Evolutionary conservation across 108 stramenopile genomes (phyloP).

Genomic region (Cyclotella baltica): DNA sequence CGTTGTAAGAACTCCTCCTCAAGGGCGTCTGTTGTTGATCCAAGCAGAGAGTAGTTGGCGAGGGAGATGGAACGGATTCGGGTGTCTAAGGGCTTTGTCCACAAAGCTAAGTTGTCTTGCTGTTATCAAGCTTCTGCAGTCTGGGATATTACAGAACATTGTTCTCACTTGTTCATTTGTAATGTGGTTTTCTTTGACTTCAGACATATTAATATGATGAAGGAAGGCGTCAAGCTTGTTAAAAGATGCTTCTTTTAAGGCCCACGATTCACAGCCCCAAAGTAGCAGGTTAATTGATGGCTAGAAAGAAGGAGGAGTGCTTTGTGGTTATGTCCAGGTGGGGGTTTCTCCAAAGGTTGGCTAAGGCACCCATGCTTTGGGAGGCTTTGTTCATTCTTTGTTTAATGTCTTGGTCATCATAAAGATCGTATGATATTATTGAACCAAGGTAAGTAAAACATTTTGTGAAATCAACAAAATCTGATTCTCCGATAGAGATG

Average conservation of each 20-base stretch:
- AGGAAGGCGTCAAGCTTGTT: neutral
- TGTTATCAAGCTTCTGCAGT: neutral
- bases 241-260: neutral
- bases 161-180: neutral
- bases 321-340: neutral
- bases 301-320: constrained; percentile 1
- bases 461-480: neutral
- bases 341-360: neutral
- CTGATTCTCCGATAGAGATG: neutral
- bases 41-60: neutral
- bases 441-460: constrained; percentile 1
- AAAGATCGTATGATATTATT: neutral
- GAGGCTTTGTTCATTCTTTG: neutral
- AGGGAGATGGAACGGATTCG: neutral
- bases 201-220: neutral
- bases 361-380: neutral
- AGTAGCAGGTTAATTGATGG: neutral
- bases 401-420: neutral
- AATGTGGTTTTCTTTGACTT: neutral
- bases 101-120: neutral
- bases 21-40: neutral
- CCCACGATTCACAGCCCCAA: neutral
- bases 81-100: neutral
- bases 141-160: neutral
- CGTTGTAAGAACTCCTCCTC: neutral